phyloP scores from a whole-genome alignment of 768 basidiomycete species.

The Hydnomerulius pinastri region DNA sequence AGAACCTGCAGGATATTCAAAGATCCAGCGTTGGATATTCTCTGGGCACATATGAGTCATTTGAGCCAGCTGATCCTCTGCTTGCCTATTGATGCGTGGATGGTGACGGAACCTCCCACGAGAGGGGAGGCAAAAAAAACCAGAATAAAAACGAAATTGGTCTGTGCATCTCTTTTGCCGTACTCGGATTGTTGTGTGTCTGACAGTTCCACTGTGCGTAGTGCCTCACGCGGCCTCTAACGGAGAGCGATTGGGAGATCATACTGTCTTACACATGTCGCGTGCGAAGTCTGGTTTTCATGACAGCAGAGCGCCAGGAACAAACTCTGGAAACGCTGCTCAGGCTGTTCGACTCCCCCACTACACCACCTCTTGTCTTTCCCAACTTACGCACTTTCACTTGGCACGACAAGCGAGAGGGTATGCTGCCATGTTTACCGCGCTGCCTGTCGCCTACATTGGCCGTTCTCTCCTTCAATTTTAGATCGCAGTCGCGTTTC shows the following conservation, averaged over 20 bases:
- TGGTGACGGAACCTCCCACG: neutral
- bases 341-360: neutral
- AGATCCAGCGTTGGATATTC: constrained; percentile 5
- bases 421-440: neutral
- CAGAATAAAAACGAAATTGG: neutral
- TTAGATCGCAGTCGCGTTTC: no score
- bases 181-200: neutral
- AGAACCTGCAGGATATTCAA: constrained; percentile 1
- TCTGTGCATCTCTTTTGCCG: neutral
- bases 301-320: neutral
- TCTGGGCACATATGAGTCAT: neutral
- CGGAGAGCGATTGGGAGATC: neutral
- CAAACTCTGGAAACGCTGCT: neutral
- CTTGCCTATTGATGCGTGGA: neutral
- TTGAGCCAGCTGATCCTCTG: neutral
- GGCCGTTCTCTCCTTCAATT: neutral
- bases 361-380: neutral
- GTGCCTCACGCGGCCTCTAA: neutral
- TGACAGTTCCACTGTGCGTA: neutral
- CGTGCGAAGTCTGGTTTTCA: neutral
- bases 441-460: neutral
- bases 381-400: neutral
- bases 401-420: neutral
- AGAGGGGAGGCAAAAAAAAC: neutral
- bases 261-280: neutral